Evolutionary conservation across 768 basidiomycete species (phyloP), one percentile per base, ranked within the genome.

Genomic region (Suillus brevipes): DNA sequence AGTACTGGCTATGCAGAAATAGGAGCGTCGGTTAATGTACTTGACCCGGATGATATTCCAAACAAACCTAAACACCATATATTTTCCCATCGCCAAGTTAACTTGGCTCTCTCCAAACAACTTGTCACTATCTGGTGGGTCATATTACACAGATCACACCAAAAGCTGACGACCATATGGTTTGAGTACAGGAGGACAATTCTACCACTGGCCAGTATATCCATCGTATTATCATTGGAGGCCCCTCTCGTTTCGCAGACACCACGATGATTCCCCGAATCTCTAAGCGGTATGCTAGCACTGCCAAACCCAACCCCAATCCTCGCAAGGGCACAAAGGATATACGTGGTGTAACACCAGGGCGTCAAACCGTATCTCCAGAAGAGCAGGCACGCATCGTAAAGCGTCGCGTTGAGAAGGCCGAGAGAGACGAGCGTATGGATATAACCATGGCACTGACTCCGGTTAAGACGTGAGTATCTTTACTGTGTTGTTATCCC

Each of bases 351-450:
- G n/a, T 12, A 47, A 25, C 47, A 3, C 25, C 28, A 6, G 25
- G 18, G 5, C 64, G n/a, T 36, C 63, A 42, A 18, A 75, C 74
- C 73, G 65, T 76, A 75, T 62, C 70, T 72, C 75, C 71, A 68
- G 52, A 31, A 34, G 64, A 64, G 36, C 34, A 65, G 4, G 50
- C 67, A 20, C 62, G 63, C 50, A 67, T 71, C 59, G 64, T 61
- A n/a, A 60, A 61, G 14, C 69, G 72, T 43, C 73, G 78, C 38
- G 70, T 76, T 14, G 60, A 59, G 20, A 82, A 82, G 72, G 79
- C 80, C 2, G 81, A 82, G 65, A 75, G 79, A 43, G 80, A 81
- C 61, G 81, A 82, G 70, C 75, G 78, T 47, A 75, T 78, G 66
- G 76, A 79, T 62, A 68, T 82, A 25, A 77, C 77, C 25, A 66